Percentiles rank a stretch among this genome's conserved stretches.
These are phyloP conservation scores for Chlorella sp. DNA, from an alignment of 139 green algal genomes.

Conservation along the genomic window DNA sequence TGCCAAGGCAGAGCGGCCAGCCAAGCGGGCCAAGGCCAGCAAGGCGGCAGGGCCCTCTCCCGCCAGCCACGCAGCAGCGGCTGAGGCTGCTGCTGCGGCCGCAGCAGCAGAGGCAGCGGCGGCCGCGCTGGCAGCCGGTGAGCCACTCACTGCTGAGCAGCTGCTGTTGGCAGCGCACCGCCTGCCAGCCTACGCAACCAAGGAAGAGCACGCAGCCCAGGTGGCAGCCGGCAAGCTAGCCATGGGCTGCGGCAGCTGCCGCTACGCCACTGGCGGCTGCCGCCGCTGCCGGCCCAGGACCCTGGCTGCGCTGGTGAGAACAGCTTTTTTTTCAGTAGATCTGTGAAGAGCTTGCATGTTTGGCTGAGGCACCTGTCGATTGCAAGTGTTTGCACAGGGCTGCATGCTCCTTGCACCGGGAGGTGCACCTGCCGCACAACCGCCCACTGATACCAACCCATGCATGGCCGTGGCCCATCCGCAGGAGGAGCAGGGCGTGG, in stretches of 20 bases:
- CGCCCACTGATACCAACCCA: no score
- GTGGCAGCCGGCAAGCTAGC: neutral
- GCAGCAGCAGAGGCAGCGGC: neutral
- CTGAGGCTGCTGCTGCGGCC: neutral
- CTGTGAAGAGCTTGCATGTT: no score
- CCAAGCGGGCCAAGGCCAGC: no score
- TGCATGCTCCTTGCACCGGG: no score
- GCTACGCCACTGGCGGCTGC: constrained; percentile 13
- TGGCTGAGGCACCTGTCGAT: no score
- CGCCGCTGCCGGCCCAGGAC: neutral
- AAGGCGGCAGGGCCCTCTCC: neutral
- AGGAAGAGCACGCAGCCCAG: neutral
- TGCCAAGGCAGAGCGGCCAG: no score
- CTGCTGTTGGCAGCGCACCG: neutral
- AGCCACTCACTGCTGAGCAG: neutral
- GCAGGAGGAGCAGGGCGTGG: neutral
- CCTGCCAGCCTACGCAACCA: neutral
- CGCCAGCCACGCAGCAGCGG: neutral
- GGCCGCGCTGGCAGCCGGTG: neutral
- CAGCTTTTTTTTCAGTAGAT: no score
- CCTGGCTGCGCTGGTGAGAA: neutral
- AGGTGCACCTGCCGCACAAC: no score
- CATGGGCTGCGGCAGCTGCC: constrained; percentile 28
- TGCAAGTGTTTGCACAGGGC: no score
- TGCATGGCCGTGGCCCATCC: neutral